Evolutionary conservation across 495 filamentous ascomycete genomes (phyloP).

Genomic region (Trichoderma gamsii): DNA sequence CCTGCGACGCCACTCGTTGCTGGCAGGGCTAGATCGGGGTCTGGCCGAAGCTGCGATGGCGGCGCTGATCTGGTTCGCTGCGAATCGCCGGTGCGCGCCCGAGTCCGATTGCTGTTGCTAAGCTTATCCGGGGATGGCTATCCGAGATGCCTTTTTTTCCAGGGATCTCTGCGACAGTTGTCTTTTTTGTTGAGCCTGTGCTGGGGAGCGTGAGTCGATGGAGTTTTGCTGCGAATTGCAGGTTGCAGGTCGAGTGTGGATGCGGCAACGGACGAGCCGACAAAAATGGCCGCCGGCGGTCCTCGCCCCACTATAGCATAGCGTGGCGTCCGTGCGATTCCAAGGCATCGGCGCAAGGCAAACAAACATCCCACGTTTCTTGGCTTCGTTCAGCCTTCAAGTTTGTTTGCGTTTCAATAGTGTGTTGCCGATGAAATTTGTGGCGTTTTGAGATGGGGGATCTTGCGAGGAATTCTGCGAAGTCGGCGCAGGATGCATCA

Average conservation of each 20-base stretch:
- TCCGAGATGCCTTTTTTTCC: background rate
- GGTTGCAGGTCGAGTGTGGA: background rate
- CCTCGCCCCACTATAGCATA: background rate
- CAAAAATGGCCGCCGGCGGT: background rate
- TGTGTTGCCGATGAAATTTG: no score
- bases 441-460: no score
- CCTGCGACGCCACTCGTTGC: background rate
- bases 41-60: background rate
- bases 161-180: background rate
- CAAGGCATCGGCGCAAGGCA: background rate
- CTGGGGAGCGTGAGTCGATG: background rate
- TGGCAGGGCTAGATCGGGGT: background rate
- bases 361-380: background rate
- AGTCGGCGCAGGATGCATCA: no score
- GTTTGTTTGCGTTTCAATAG: no score
- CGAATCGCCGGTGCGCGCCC: background rate
- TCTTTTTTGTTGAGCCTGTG: background rate
- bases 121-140: background rate
- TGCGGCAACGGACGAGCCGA: background rate
- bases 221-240: background rate
- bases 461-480: no score
- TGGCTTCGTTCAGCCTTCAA: background rate
- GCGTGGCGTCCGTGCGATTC: background rate
- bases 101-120: background rate
- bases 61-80: background rate